Evolutionary conservation across 192 early-diverging fungal species (phyloP).

Genomic region (Jimgerdemannia lactiflua): DNA sequence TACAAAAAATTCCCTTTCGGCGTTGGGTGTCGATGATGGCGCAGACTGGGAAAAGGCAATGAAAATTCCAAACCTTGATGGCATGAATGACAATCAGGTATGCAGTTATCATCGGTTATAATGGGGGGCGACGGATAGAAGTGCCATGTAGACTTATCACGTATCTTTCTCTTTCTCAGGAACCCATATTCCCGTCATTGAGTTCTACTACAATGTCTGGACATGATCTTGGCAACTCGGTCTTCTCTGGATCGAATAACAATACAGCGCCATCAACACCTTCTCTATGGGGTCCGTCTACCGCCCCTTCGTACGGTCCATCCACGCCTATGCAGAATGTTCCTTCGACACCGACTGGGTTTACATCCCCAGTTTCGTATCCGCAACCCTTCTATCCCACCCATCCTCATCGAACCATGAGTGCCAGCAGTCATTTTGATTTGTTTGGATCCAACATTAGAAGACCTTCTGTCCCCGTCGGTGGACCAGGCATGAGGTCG

Average conservation of each 20-base stretch:
- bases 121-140: background rate
- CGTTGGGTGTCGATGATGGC: conserved; percentile 12
- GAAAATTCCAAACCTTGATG: conserved; percentile 3
- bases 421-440: conserved; percentile 7
- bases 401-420: conserved; percentile 16
- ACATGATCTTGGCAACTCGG: conserved; percentile 18
- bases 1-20: conserved; percentile 8
- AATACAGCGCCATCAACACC: conserved; percentile 1
- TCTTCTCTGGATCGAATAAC: background rate
- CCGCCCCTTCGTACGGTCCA: conserved; percentile 2
- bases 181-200: conserved; percentile 17
- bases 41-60: conserved; percentile 15
- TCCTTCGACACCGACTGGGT: conserved; percentile 4
- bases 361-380: conserved; percentile 12
- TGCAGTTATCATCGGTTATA: background rate
- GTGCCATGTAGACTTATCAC: conserved; percentile 6
- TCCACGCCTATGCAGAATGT: conserved; percentile 1
- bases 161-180: conserved; percentile 4
- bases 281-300: conserved; percentile 9
- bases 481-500: background rate
- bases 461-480: conserved; percentile 12
- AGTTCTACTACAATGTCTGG: conserved; percentile 11
- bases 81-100: background rate
- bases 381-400: conserved; percentile 11
- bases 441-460: conserved; percentile 15